These are phyloP conservation scores for Pulveroboletus ridleyi DNA, from an alignment of 1,284 basidiomycete species.

Conservation along the genomic window DNA sequence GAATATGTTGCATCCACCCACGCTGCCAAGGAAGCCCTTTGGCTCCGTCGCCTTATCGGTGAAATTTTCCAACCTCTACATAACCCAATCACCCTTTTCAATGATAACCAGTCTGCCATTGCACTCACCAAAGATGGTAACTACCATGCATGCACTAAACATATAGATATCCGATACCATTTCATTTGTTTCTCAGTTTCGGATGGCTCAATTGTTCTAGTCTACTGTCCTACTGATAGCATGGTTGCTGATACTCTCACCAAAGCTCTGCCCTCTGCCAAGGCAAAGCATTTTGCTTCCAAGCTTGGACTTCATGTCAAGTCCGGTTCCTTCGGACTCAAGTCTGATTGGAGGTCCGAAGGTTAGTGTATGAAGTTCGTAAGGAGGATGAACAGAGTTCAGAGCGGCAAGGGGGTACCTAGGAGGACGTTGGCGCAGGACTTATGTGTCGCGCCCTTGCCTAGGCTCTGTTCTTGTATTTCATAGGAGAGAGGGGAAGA, in stretches of 20 bases:
- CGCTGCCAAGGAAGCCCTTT: not conserved
- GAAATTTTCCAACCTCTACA: not conserved
- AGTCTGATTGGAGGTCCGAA: too few species aligned
- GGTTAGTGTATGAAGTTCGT: too few species aligned
- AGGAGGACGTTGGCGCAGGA: too few species aligned
- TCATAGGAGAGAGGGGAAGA: too few species aligned
- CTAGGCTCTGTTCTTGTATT: too few species aligned
- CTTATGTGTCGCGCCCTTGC: too few species aligned
- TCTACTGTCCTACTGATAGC: slow-evolving; percentile 2
- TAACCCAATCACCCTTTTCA: not conserved
- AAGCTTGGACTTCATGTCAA: too few species aligned
- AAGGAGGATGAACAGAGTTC: too few species aligned
- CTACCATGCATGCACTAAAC: not conserved
- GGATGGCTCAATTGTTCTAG: not conserved
- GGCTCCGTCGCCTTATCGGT: not conserved
- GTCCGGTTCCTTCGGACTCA: too few species aligned
- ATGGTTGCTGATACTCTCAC: slow-evolving; percentile 3
- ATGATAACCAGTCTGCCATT: slow-evolving; percentile 3
- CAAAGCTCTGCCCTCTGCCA: not conserved
- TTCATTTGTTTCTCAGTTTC: not conserved
- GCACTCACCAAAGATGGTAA: not conserved
- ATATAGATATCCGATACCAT: not conserved
- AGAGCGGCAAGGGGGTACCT: too few species aligned
- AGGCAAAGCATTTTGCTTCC: too few species aligned
- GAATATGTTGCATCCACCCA: too few species aligned